Conservation (phyloP, 2,329 filamentous ascomycete genomes). For the Drechslera avenae region DNA sequence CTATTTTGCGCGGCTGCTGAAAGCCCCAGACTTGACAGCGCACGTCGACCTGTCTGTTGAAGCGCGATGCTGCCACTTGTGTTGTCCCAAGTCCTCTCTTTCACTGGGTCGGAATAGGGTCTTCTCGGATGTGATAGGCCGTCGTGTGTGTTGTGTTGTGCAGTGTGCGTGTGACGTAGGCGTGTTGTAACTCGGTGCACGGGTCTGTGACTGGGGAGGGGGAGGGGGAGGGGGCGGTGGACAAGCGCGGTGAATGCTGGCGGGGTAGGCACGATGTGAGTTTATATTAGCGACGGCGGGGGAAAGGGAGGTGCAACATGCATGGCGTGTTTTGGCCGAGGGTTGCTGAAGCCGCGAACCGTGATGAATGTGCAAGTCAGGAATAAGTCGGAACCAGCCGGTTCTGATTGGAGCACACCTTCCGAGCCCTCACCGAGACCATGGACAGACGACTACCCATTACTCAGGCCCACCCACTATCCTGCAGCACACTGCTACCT, state of each 20-base stretch:
- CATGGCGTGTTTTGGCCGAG: constrained; percentile 14
- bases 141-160: constrained; percentile 4
- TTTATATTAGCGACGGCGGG: constrained; percentile 19
- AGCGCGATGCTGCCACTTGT: background rate
- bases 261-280: constrained; percentile 15
- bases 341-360: constrained; percentile 23
- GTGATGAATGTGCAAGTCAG: constrained; percentile 7
- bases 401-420: constrained; percentile 22
- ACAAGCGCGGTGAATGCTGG: constrained; percentile 7
- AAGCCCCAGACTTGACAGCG: background rate
- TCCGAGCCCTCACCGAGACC: constrained; percentile 12
- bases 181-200: constrained; percentile 3
- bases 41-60: background rate
- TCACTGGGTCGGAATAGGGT: background rate
- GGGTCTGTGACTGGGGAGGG: background rate
- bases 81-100: constrained; percentile 3
- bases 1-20: background rate
- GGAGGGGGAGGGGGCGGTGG: background rate
- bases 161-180: constrained; percentile 29
- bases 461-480: background rate
- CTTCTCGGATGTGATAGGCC: background rate
- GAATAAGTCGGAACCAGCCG: constrained; percentile 42
- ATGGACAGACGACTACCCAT: background rate
- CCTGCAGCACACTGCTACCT: background rate
- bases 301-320: constrained; percentile 13